Evolutionary conservation across 148 eudicot species (phyloP).

Genomic region (Pouteria glomerata): DNA sequence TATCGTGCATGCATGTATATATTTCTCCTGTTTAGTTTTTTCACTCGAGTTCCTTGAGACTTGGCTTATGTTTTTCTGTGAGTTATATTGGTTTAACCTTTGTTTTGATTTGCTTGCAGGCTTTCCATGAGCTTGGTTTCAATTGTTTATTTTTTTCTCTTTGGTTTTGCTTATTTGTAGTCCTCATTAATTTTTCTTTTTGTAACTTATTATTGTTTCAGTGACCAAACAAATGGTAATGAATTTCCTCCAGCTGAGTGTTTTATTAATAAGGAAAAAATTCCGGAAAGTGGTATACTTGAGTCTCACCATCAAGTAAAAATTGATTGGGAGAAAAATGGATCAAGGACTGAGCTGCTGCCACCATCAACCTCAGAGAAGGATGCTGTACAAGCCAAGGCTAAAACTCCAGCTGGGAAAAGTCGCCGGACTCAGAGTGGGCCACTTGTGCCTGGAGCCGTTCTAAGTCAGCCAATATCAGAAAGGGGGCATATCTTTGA

Average conservation of each 20-base stretch:
- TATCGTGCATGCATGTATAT: background rate
- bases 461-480: slow-evolving; percentile 53
- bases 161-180: background rate
- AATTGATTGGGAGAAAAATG: slow-evolving; percentile 34
- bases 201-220: slow-evolving; percentile 22
- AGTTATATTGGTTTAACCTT: background rate
- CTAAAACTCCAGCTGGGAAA: slow-evolving; percentile 40
- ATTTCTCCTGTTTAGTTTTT: background rate
- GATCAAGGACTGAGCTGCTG: slow-evolving; percentile 34
- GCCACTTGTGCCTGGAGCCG: slow-evolving; percentile 71
- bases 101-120: background rate
- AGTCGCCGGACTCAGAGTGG: slow-evolving; percentile 78
- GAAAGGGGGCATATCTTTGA: slow-evolving; percentile 57
- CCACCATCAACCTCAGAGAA: slow-evolving; percentile 38
- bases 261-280: slow-evolving; percentile 33
- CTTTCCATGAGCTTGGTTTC: background rate
- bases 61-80: background rate
- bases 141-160: background rate
- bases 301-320: slow-evolving; percentile 37
- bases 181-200: background rate
- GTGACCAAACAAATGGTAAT: slow-evolving; percentile 39
- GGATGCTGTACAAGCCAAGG: slow-evolving; percentile 40
- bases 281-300: slow-evolving; percentile 29
- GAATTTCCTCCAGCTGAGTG: slow-evolving; percentile 26
- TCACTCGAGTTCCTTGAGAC: background rate